Evolutionary conservation across 108 stramenopile genomes (phyloP).

Genomic region (Conticribra weissflogii): DNA sequence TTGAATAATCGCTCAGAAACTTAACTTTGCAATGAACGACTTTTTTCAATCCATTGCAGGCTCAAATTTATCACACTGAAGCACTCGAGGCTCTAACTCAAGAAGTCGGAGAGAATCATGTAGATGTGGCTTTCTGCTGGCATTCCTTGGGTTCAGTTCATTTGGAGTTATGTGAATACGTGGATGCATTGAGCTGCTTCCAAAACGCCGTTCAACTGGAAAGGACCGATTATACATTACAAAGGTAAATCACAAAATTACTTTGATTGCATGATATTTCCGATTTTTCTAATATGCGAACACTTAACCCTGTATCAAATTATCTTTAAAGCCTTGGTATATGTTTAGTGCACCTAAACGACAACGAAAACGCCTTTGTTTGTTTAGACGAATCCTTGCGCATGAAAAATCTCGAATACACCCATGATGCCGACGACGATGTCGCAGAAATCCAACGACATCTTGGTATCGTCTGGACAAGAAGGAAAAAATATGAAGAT

Average conservation of each 20-base stretch:
- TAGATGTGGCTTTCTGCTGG: constrained; percentile 53
- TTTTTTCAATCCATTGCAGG: constrained; percentile 8
- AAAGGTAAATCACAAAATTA: neutral
- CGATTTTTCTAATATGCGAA: too few species aligned
- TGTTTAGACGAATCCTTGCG: constrained; percentile 50
- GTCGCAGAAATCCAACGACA: constrained; percentile 49
- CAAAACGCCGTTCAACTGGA: constrained; percentile 45
- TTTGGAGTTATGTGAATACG: constrained; percentile 26
- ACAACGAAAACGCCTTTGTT: constrained; percentile 51
- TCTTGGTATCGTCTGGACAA: constrained; percentile 44
- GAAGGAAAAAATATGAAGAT: constrained; percentile 35
- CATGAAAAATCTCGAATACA: constrained; percentile 37
- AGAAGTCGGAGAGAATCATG: constrained; percentile 51
- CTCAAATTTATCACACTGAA: constrained; percentile 47
- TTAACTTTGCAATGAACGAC: too few species aligned
- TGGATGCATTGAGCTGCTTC: constrained; percentile 44
- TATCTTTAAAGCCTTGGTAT: constrained; percentile 48
- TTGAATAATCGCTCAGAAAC: too few species aligned
- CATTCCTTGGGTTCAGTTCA: constrained; percentile 47
- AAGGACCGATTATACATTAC: constrained; percentile 19
- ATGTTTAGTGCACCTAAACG: constrained; percentile 38
- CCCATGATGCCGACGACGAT: constrained; percentile 32
- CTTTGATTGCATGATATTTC: neutral
- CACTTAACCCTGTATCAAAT: too few species aligned
- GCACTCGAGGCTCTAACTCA: constrained; percentile 44